Conservation (phyloP, 169 alveolate species). For the Plasmodium adleri region DNA sequence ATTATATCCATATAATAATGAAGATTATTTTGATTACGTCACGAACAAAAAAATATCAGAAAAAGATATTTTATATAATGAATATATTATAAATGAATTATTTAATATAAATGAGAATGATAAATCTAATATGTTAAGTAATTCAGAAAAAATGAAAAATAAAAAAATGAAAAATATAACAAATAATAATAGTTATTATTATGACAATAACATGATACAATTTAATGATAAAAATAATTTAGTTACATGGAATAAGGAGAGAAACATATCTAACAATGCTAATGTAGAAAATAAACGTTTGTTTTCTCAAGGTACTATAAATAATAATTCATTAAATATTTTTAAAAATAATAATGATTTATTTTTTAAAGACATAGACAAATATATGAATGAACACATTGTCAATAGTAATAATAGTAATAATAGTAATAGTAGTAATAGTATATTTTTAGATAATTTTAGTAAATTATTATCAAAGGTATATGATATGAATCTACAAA, state of each 20-base stretch:
- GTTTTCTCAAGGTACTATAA: background rate
- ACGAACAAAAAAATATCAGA: conserved; percentile 29
- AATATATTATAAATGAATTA: conserved; percentile 37
- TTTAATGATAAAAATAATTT: too few species aligned
- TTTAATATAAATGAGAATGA: conserved; percentile 6
- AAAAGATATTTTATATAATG: conserved; percentile 42
- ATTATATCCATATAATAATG: conserved; percentile 20
- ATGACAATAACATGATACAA: too few species aligned
- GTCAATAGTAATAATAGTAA: background rate
- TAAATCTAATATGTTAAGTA: background rate
- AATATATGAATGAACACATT: background rate
- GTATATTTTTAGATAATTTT: conserved; percentile 20
- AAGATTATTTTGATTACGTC: conserved; percentile 40
- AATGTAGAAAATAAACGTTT: background rate
- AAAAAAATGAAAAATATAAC: background rate
- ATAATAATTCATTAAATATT: background rate
- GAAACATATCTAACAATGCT: background rate
- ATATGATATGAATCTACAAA: too few species aligned
- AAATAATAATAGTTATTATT: background rate
- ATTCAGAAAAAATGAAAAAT: background rate
- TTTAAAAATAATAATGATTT: conserved; percentile 21
- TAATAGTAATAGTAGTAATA: background rate
- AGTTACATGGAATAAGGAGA: too few species aligned
- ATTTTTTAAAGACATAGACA: conserved; percentile 21
- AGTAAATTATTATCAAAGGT: background rate